Evolutionary conservation across 495 filamentous ascomycete genomes (phyloP), one percentile per base, ranked within the genome.

Genomic region (Neurospora sp.): DNA sequence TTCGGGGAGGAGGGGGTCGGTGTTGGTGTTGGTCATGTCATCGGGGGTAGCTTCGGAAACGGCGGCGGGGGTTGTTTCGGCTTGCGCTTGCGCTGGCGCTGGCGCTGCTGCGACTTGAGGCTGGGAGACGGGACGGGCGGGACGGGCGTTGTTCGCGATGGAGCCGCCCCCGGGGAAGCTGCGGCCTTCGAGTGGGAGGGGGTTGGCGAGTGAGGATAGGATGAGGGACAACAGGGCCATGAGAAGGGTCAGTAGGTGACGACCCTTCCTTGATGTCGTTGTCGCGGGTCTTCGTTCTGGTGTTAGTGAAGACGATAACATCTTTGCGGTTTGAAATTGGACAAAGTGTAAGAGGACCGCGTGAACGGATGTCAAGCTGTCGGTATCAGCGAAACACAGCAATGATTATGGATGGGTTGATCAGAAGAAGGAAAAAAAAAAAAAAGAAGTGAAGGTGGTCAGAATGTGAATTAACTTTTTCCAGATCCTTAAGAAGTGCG

Each of bases 1-100:
- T 53, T 82, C 76, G 53, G 53, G 27, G 27, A 37, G 53, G 27
- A 65, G 53, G 14, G 27, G 27, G 53, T 27, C 9, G 0, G 45
- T 53, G 45, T 10, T 53, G 22, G 48, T 59, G 14, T 10, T 27
- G 48, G 20, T 59, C 3, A n/a, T 48, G 6, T 44, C 41, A 17
- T 17, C 3, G n/a, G 20, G 27, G 27, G 27, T 31, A 31, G 27
- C 27, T 31, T 31, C 27, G 27, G 27, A 31, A 3, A 31, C 20
- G 27, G 27, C 27, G 27, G 20, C 20, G 45, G 9, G 31, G 22
- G 22, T 17, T 31, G 53, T 7, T 35, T 65, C 22, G 53, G 53
- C 12, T 35, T 37, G 22, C 6, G 27, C 12, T 31, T 61, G 16
- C 6, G 42, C 17, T 20, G 8, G 22, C 22, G n/a, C 20, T 22